phyloP scores from a whole-genome alignment of 2,329 filamentous ascomycete genomes.

The Botrytis deweyae region DNA sequence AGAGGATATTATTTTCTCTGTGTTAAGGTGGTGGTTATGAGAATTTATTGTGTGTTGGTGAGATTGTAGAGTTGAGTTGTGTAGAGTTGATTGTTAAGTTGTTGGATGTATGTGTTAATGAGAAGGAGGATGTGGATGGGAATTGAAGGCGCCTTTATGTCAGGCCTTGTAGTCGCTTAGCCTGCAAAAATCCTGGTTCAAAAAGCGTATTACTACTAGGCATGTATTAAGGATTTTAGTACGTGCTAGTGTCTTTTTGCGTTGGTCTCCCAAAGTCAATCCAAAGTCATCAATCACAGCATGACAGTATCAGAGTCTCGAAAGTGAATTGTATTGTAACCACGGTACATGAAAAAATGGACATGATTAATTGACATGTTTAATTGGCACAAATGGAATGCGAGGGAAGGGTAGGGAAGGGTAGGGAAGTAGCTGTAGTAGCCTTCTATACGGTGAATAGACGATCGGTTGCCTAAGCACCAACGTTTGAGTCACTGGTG shows the following conservation, averaged over 20 bases:
- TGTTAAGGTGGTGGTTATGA: not conserved
- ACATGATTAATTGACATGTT: not conserved
- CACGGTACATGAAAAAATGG: not conserved
- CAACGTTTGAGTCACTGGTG: not conserved
- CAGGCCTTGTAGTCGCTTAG: slow-evolving; percentile 14
- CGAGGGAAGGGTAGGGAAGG: not conserved
- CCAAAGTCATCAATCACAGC: not conserved
- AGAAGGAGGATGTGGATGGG: not conserved
- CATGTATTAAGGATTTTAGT: not conserved
- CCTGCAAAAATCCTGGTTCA: not conserved
- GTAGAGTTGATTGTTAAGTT: not conserved
- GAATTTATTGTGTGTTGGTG: not conserved
- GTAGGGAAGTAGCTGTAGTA: not conserved
- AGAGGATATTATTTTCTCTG: not conserved
- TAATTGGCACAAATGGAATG: not conserved
- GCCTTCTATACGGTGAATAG: not conserved
- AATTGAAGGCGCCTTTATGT: slow-evolving; percentile 11
- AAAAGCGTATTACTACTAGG: not conserved
- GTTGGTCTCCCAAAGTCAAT: not conserved
- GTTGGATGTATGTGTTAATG: slow-evolving; percentile 11
- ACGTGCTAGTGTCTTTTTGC: not conserved
- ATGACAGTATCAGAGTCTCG: not conserved
- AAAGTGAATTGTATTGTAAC: not conserved
- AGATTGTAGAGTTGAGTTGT: not conserved
- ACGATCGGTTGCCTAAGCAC: not conserved